A percentile compares a stretch with the other conserved stretches of the same genome.
Evolutionary conservation across 1,284 basidiomycete genomes (phyloP).

Genomic region (Flammula alnicola): DNA sequence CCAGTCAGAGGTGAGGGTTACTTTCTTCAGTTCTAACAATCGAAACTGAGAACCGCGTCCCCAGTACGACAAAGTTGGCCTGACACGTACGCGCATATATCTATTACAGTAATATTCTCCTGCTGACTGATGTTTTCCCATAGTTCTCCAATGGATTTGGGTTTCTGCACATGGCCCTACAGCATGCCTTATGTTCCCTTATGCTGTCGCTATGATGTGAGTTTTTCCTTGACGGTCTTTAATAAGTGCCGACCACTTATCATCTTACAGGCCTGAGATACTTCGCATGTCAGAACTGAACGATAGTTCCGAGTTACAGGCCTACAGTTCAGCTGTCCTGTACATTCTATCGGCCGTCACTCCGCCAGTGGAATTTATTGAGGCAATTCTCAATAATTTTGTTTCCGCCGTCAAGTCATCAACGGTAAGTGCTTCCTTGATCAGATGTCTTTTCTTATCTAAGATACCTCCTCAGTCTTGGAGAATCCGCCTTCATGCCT

Average conservation of each 20-base stretch:
- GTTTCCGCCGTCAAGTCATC: conserved; percentile 72
- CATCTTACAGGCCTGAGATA: conserved; percentile 65
- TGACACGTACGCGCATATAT: conserved; percentile 59
- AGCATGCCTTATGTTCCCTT: conserved; percentile 73
- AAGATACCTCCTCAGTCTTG: conserved; percentile 58
- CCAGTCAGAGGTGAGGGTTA: conserved; percentile 62
- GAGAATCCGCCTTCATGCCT: conserved; percentile 76
- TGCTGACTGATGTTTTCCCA: conserved; percentile 20
- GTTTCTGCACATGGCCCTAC: conserved; percentile 69
- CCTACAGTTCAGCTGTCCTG: conserved; percentile 75
- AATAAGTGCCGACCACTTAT: conserved; percentile 2
- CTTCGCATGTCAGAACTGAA: conserved; percentile 83
- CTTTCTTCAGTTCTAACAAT: conserved; percentile 1
- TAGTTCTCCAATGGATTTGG: conserved; percentile 85
- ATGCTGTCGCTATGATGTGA: conserved; percentile 77
- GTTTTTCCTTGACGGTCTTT: conserved; percentile 34
- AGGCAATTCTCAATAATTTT: conserved; percentile 62
- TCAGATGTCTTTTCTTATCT: neutral
- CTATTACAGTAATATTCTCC: conserved; percentile 7
- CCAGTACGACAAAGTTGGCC: conserved; percentile 85
- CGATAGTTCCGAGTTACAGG: conserved; percentile 74
- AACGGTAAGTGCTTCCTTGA: conserved; percentile 46
- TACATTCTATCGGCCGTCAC: conserved; percentile 75
- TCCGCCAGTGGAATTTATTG: conserved; percentile 65
- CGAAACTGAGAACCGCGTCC: conserved; percentile 22